Base-by-base conservation (phyloP, 495 filamentous ascomycete genomes). In the Acidomyces sp. region DNA sequence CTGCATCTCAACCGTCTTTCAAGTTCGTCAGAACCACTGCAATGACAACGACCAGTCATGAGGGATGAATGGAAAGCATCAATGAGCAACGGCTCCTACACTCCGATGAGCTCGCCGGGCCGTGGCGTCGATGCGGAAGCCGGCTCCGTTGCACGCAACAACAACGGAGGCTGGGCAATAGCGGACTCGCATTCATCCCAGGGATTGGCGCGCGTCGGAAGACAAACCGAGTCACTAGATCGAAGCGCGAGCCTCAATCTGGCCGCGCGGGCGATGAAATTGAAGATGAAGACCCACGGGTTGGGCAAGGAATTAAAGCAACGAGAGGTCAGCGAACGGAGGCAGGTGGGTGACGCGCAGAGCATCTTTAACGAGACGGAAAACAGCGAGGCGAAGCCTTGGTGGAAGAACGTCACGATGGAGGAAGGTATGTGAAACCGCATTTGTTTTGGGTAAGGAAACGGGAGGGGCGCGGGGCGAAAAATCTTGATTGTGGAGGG, bases 41-140 rank as follows among this genome's bases (percentile, higher is more conserved):
- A 95, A 82, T 97, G 87, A 80, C 80, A 92, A 92, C 71, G 71
- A 88, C 78, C 84, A 72, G 84, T 86, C 84, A 87, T 79, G 82
- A 88, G 83, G 75, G 82, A 75, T 63, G 51, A 55, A 46, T 55
- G 50, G 70, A 37, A 18, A 30, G 37, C 18, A 15, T 15, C 11
- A 13, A 41, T 22, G 3, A 32, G 18, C 26, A 10, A 34, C 31
- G 31, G 16, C 16, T 34, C 13, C 31, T 16, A 16, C 16, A n/a
- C n/a, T n/a, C 16, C 9, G 11, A 10, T 16, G 6, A 17, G 18
- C 58, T 64, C 61, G 56, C 60, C 46, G 57, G 66, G 9, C 60
- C 48, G 63, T 62, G 18, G 36, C 41, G 13, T 18, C 34, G 32
- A 21, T 16, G 12, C 23, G 38, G 52, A 65, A 19, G 18, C 40